These are phyloP conservation scores for Solanum pinnatisectum DNA, from an alignment of 257 asterid genomes.

Conservation along the genomic window DNA sequence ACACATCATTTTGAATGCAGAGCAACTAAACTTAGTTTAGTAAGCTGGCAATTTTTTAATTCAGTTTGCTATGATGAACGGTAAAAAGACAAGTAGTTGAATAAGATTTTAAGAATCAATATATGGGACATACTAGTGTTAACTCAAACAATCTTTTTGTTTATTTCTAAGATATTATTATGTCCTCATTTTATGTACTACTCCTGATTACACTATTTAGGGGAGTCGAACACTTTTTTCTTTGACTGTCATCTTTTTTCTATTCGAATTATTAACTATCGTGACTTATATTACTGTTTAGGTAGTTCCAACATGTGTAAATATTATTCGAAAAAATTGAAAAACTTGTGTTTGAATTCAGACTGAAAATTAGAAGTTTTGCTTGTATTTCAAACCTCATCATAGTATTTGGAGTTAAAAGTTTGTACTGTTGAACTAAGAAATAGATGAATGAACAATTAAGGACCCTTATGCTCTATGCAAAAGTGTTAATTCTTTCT, in stretches of 20 bases:
- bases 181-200: background rate
- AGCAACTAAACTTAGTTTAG: background rate
- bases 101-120: background rate
- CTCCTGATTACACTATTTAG: background rate
- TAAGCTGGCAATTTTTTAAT: background rate
- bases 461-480: background rate
- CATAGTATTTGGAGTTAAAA: background rate
- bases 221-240: background rate
- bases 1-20: background rate
- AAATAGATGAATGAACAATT: background rate
- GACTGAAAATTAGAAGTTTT: background rate
- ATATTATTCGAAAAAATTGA: background rate
- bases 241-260: background rate
- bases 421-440: background rate
- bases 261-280: background rate
- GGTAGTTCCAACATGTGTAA: background rate
- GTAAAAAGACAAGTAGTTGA: background rate
- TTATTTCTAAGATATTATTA: background rate
- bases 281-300: background rate
- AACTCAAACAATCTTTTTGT: background rate
- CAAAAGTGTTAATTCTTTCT: background rate
- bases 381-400: background rate
- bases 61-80: background rate
- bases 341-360: background rate
- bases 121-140: background rate